A percentile compares a stretch with the other conserved stretches of the same genome.
Evolutionary conservation across 441 rosid species (phyloP).

Genomic region (Theobroma grandiflorum): DNA sequence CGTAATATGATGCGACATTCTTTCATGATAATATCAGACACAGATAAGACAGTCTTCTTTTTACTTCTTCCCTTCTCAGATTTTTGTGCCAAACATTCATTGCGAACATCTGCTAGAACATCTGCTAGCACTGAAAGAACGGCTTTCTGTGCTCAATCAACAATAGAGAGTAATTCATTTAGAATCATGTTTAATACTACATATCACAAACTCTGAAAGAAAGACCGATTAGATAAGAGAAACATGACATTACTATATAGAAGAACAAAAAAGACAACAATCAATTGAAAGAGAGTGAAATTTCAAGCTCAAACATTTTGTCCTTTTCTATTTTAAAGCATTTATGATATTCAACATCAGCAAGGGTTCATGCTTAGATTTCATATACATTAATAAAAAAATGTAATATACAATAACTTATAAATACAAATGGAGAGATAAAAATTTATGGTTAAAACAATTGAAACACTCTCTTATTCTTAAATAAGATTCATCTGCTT

Average conservation of each 20-base stretch:
- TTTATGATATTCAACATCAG: slow-evolving; percentile 11
- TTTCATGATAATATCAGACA: slow-evolving; percentile 90
- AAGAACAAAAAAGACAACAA: background rate
- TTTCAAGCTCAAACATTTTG: background rate
- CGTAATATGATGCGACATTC: slow-evolving; percentile 89
- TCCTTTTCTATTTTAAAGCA: background rate
- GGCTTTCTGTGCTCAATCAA: slow-evolving; percentile 91
- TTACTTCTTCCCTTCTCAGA: slow-evolving; percentile 62
- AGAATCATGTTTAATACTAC: slow-evolving; percentile 34
- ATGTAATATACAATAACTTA: background rate
- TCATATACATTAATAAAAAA: background rate
- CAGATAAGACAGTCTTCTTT: slow-evolving; percentile 58
- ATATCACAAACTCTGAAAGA: slow-evolving; percentile 21
- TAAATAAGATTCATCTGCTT: background rate
- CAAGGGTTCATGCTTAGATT: slow-evolving; percentile 1
- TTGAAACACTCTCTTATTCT: background rate
- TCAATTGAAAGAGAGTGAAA: background rate
- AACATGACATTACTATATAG: slow-evolving; percentile 15
- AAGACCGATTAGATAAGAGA: slow-evolving; percentile 11
- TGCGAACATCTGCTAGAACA: slow-evolving; percentile 66
- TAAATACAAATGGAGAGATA: background rate
- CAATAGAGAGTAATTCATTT: slow-evolving; percentile 36
- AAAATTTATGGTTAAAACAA: background rate
- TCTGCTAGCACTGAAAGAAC: slow-evolving; percentile 93
- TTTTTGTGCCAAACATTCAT: slow-evolving; percentile 58